Evolutionary conservation across 805 yeast species (phyloP).

Genomic region (Debaryomyces maramus): DNA sequence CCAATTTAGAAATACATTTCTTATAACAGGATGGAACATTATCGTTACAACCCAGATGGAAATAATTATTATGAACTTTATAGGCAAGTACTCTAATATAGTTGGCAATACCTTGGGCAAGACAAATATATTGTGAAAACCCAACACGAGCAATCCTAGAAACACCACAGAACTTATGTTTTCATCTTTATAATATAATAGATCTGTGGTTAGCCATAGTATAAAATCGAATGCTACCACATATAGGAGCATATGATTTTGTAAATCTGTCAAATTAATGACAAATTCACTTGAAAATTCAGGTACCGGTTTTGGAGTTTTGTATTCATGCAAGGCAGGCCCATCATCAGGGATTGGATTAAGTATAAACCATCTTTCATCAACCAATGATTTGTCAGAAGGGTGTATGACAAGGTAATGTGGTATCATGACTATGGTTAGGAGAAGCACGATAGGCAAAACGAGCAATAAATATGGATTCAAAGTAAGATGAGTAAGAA

Average conservation of each 20-base stretch:
- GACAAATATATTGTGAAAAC: slow-evolving; percentile 21
- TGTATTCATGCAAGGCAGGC: slow-evolving; percentile 43
- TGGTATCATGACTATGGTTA: slow-evolving; percentile 64
- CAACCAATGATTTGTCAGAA: slow-evolving; percentile 48
- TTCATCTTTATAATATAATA: slow-evolving; percentile 66
- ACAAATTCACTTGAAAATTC: slow-evolving; percentile 77
- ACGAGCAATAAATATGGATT: slow-evolving; percentile 58
- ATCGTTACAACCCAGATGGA: slow-evolving; percentile 50
- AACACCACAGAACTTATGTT: slow-evolving; percentile 54
- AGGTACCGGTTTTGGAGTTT: slow-evolving; percentile 68
- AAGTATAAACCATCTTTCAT: slow-evolving; percentile 12
- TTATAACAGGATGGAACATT: slow-evolving; percentile 53
- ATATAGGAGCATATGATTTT: slow-evolving; percentile 72
- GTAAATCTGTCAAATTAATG: slow-evolving; percentile 78
- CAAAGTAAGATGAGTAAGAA: slow-evolving; percentile 53
- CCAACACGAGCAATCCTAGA: slow-evolving; percentile 31
- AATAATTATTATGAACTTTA: slow-evolving; percentile 33
- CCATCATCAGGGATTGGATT: slow-evolving; percentile 49
- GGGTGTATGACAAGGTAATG: slow-evolving; percentile 61
- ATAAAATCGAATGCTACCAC: slow-evolving; percentile 61
- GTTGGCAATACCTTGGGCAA: slow-evolving; percentile 30
- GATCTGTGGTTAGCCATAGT: slow-evolving; percentile 48
- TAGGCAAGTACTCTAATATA: slow-evolving; percentile 27
- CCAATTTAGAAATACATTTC: slow-evolving; percentile 46
- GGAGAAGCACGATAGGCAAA: slow-evolving; percentile 54